These are phyloP conservation scores for Debaryomyces subglobosus DNA, from an alignment of 1,139 yeast species.

Conservation along the genomic window DNA sequence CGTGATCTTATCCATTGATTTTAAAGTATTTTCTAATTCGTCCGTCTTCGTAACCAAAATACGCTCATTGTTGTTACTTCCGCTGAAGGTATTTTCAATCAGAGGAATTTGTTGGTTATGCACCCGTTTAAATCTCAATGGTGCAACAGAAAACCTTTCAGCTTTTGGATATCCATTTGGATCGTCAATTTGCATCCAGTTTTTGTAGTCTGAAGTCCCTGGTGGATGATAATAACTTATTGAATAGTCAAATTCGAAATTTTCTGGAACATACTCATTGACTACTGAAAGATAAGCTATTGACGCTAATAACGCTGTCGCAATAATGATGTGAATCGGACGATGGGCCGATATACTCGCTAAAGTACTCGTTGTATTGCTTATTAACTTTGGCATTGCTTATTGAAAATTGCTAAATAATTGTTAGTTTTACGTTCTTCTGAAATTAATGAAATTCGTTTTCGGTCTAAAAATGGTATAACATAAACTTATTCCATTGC, in stretches of 20 bases:
- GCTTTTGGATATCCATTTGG: constrained; percentile 39
- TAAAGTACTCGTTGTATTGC: constrained; percentile 41
- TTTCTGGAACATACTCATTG: constrained; percentile 69
- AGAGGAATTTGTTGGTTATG: constrained; percentile 37
- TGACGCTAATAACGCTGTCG: constrained; percentile 76
- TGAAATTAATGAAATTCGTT: not conserved
- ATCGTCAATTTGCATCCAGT: constrained; percentile 52
- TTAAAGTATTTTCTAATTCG: constrained; percentile 36
- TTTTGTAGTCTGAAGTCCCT: constrained; percentile 34
- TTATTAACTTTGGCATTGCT: constrained; percentile 32
- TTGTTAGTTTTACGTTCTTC: constrained; percentile 2
- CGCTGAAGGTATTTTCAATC: constrained; percentile 34
- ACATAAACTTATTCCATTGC: not conserved
- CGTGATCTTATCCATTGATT: constrained; percentile 31
- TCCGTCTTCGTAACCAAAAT: constrained; percentile 45
- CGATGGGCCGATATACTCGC: constrained; percentile 75
- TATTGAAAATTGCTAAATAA: constrained; percentile 9
- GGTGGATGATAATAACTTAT: constrained; percentile 46
- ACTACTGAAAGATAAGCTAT: constrained; percentile 80
- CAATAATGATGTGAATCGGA: constrained; percentile 87
- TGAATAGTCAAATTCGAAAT: constrained; percentile 20
- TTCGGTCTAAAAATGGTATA: not conserved
- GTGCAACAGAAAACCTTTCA: constrained; percentile 52
- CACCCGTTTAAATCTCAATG: constrained; percentile 55
- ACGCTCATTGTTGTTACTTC: constrained; percentile 40